Percentiles rank a stretch among this genome's conserved stretches.
These are phyloP conservation scores for Fomitopsis betulina DNA, from an alignment of 1,284 basidiomycete genomes.

Conservation along the genomic window DNA sequence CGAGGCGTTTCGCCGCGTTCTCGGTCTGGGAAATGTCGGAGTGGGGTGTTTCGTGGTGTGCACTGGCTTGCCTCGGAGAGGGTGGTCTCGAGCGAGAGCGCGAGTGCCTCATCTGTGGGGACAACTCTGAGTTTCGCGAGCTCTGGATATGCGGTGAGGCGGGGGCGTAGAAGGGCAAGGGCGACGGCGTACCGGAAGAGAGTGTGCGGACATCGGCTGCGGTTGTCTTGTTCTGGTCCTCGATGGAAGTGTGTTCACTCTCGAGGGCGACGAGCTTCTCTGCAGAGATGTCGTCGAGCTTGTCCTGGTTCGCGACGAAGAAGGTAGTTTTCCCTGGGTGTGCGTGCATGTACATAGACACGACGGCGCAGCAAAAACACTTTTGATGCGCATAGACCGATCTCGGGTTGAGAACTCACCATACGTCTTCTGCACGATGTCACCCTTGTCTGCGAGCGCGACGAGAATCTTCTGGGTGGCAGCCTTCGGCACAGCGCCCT, in stretches of 20 bases:
- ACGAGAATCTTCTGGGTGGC: constrained; percentile 79
- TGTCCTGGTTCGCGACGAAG: constrained; percentile 74
- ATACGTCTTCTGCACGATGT: constrained; percentile 72
- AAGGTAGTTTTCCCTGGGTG: constrained; percentile 74
- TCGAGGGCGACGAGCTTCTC: constrained; percentile 57
- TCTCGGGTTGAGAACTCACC: constrained; percentile 40
- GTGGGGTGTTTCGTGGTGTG: too few species aligned
- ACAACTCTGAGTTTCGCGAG: constrained; percentile 54
- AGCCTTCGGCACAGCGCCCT: constrained; percentile 79
- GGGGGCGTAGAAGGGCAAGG: too few species aligned
- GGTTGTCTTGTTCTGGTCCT: constrained; percentile 57
- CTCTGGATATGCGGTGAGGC: constrained; percentile 41
- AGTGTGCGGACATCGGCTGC: constrained; percentile 45
- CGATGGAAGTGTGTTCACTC: constrained; percentile 46
- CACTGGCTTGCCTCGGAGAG: constrained; percentile 39
- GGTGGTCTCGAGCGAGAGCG: constrained; percentile 40
- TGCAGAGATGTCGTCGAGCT: constrained; percentile 53
- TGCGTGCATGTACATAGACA: not conserved
- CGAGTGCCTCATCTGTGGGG: constrained; percentile 68
- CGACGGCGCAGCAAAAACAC: too few species aligned
- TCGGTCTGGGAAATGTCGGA: constrained; percentile 36
- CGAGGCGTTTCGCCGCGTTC: constrained; percentile 45
- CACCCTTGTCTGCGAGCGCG: constrained; percentile 71
- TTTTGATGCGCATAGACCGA: too few species aligned
- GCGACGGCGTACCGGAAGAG: constrained; percentile 38